phyloP scores from a whole-genome alignment of 192 early-diverging fungal genomes.

The Mortierella hygrophila region DNA sequence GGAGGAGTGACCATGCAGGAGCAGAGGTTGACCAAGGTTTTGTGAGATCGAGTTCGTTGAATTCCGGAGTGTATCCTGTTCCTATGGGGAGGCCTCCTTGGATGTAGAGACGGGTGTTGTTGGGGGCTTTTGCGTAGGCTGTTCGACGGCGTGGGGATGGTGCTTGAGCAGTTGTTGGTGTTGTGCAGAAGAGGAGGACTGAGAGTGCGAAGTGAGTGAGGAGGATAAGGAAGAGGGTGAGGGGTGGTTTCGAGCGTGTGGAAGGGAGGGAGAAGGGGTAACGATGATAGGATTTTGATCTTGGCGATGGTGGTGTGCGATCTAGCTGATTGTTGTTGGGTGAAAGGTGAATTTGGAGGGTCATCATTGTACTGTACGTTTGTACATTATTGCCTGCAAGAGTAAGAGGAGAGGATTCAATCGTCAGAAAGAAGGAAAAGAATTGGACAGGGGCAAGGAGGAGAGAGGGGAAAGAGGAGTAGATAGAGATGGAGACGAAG shows the following conservation, averaged over 20 bases:
- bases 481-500: too few relatives aligned
- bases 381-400: too few relatives aligned
- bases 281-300: not conserved
- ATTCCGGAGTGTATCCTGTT: slow-evolving; percentile 5
- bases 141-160: not conserved
- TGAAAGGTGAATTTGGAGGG: too few relatives aligned
- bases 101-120: slow-evolving; percentile 23
- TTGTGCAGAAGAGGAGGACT: not conserved
- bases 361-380: not conserved
- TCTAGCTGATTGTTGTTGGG: not conserved
- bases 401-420: too few relatives aligned
- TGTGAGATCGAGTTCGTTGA: slow-evolving; percentile 23
- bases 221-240: not conserved
- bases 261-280: not conserved
- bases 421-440: not conserved
- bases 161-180: not conserved
- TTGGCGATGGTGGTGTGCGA: not conserved
- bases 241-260: not conserved
- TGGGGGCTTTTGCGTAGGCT: not conserved
- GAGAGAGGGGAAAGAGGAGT: not conserved
- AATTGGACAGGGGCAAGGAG: not conserved
- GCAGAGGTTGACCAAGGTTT: slow-evolving; percentile 9
- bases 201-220: not conserved
- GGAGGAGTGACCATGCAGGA: slow-evolving; percentile 9
- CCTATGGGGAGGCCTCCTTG: slow-evolving; percentile 24